Base-by-base conservation (phyloP, 202 grass and related monocot species). In the Elaeis oleifera region DNA sequence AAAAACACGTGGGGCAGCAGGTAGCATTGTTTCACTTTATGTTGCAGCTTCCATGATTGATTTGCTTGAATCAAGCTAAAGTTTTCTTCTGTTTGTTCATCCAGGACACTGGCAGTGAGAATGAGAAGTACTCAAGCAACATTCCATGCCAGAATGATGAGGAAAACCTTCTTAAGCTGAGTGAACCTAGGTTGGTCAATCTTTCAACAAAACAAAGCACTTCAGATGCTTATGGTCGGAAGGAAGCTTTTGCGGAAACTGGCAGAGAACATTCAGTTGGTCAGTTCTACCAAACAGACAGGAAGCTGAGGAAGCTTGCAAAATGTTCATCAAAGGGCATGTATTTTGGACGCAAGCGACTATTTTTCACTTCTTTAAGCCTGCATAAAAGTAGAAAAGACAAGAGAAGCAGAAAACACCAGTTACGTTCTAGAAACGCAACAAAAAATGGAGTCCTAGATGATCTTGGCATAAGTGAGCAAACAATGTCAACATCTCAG, bases 401-500 rank as follows among this genome's bases (percentile, higher is more conserved):
- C 28, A 89, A 75, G 54, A 84, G 65, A 80, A 53, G 51, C 24
- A 86, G 68, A 84, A 75, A 49, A 50, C 55, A 0, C 16, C 48
- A 4, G 29, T 18, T 66, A 53, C 31, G 54, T 72, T 82, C 44
- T 22, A 61, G 28, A 31, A 17, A 70, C 8, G 17, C 56, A 56
- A 70, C 61, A 67, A 53, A 49, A 53, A 59, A 36, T 56, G 52
- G 11, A 44, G 20, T 6, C 15, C 5, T 19, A 65, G 55, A 64
- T 68, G 14, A 79, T 13, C 19, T 31, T 6, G 76, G 29, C 50
- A 74, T 31, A 5, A 59, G 39, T 66, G 71, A 81, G 65, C 73
- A 69, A 54, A 58, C 73, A 56, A 48, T 70, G 54, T 87, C 85
- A 58, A 86, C 80, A 54, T 97, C 84, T 28, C 59, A 76, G 72